Conservation (phyloP, 768 basidiomycete genomes). For the Russula griseocarnosa region DNA sequence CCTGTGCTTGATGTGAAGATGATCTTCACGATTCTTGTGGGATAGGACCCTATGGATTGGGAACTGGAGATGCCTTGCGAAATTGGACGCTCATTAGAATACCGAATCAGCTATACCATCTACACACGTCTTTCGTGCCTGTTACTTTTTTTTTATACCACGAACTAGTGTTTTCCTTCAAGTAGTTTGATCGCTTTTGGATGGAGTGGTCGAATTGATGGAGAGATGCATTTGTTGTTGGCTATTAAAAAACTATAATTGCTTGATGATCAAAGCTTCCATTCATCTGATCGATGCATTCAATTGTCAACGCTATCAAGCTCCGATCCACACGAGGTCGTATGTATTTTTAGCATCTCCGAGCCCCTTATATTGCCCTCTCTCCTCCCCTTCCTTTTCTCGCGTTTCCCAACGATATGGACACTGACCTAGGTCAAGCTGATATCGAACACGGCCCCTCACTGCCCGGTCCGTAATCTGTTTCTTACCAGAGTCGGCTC, state of each 20-base stretch:
- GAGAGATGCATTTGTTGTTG: too few species aligned
- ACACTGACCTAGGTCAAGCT: not conserved
- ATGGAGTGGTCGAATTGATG: too few species aligned
- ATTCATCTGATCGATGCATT: not conserved
- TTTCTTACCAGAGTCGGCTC: not conserved
- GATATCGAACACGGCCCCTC: slow-evolving; percentile 10
- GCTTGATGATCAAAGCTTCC: too few species aligned
- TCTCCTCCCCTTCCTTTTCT: too few species aligned
- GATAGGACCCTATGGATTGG: not conserved
- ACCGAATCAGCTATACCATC: slow-evolving; percentile 8
- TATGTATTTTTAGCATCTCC: not conserved
- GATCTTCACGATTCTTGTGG: not conserved
- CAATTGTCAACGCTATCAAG: not conserved
- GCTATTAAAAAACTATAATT: too few species aligned
- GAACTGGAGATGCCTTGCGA: not conserved
- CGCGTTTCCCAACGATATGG: not conserved
- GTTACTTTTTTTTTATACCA: not conserved
- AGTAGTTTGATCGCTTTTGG: too few species aligned
- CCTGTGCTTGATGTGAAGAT: not conserved
- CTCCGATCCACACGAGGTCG: not conserved
- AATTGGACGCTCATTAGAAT: slow-evolving; percentile 8
- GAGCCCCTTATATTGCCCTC: too few species aligned
- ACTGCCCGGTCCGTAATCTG: not conserved
- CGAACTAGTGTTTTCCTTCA: not conserved
- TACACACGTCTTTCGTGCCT: not conserved